Base-by-base conservation (phyloP, 768 basidiomycete species). In the Psilocybe sp. region DNA sequence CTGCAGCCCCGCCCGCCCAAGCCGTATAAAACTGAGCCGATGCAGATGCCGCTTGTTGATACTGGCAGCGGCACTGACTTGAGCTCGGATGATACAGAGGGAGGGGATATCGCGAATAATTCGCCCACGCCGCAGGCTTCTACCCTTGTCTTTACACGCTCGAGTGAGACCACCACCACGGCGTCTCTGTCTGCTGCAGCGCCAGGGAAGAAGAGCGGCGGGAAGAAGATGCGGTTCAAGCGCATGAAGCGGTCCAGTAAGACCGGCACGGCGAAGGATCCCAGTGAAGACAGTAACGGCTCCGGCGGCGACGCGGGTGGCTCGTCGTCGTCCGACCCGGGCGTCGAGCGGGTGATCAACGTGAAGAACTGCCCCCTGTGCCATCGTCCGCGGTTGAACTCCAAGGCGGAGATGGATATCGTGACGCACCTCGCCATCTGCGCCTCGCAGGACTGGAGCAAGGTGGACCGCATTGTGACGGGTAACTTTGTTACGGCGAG, bases 381-480 rank as follows among this genome's bases (percentile, higher is more conserved):
- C 63, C 94, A 93, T 63, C 83, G 92, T 10, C 89, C 92, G 2
- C 73, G 94, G 39, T 61, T 98, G 58, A 89, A 81, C 67, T 79
- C 82, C 46, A 93, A 93, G 65, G 91, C 85, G 0, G 97, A 98
- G 67, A 76, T 93, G 60, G 95, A 97, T 64, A 97, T 98, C 60
- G 76, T 99, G 46, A 98, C 97, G 18, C 96, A 99, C 66, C 69
- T 99, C n/a, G 97, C 94, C 1, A 82, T 98, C 9, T 99, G 96
- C 60, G 94, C 97, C 9, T 90, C 87, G 55, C 81, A 85, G 57
- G 97, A 98, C 64, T 98, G 95, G 93, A 83, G 78, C 34, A 80
- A 85, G 52, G 87, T 98, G 23, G 87, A 97, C 60, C 67, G 86
- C 54, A 92, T 98, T 55, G 83, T 97, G 39, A 94, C 96, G 11